These are phyloP conservation scores for Diddensiella santjacobensis DNA, from an alignment of 805 yeast genomes.

Conservation along the genomic window DNA sequence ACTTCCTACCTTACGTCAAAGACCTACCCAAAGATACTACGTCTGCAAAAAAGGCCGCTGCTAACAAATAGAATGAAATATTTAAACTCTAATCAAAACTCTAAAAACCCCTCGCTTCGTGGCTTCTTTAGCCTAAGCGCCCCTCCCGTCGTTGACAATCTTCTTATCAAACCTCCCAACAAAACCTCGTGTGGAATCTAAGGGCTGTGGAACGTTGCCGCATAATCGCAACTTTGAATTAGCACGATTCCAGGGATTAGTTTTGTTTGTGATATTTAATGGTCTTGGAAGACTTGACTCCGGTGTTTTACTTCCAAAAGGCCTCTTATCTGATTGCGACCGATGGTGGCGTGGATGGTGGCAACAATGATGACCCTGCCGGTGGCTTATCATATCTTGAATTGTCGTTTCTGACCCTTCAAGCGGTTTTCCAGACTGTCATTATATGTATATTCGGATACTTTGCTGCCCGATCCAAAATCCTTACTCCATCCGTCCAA, in stretches of 20 bases:
- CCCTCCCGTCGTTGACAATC: too few relatives aligned
- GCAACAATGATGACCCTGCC: conserved; percentile 2
- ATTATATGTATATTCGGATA: conserved; percentile 83
- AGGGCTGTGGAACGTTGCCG: too few relatives aligned
- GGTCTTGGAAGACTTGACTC: background rate
- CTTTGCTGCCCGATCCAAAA: conserved; percentile 70
- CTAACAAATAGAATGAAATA: background rate
- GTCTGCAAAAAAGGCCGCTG: conserved; percentile 18
- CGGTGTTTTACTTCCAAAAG: background rate
- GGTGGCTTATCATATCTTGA: conserved; percentile 29
- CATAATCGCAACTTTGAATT: too few relatives aligned
- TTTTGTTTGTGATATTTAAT: too few relatives aligned
- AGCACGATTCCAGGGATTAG: too few relatives aligned
- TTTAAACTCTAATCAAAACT: background rate
- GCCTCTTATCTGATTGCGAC: background rate
- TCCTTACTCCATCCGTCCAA: conserved; percentile 69
- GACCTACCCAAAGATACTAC: conserved; percentile 80
- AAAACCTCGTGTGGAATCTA: too few relatives aligned
- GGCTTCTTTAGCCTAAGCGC: too few relatives aligned
- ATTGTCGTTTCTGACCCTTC: conserved; percentile 68
- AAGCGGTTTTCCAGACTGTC: conserved; percentile 89
- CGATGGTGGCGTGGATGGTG: background rate
- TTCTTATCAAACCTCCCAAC: too few relatives aligned
- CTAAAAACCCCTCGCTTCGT: too few relatives aligned
- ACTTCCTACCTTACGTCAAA: conserved; percentile 83